Evolutionary conservation across 2,329 filamentous ascomycete species (phyloP), one percentile per base, ranked within the genome.

Genomic region (Botrytis fragariae): DNA sequence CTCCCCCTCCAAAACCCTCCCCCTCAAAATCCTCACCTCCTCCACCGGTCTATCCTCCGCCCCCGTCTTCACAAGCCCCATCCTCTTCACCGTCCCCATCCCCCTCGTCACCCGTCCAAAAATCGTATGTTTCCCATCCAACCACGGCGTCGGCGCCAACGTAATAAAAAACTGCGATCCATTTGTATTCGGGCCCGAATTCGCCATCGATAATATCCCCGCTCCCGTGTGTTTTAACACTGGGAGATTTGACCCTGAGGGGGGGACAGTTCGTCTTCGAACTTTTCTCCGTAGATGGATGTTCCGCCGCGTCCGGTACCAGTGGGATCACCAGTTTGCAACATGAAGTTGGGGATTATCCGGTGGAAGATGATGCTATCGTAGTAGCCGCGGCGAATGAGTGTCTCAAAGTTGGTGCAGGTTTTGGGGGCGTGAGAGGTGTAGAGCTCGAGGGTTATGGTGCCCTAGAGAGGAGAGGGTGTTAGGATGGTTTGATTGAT

Each of bases 91-190:
- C n/a, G 95, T 87, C 73, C 88, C 86, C 87, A 98, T 89, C 0
- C 96, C 96, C 72, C 84, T 88, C 84, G 92, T 95, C 57, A 99
- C 94, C 71, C 95, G 86, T 1, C 96, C 96, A 81, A 99, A 99
- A 77, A 99, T 97, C 18, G 95, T 97, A 82, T 99, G 95, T 83
- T 97, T 98, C 35, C 95, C 94, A 83, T 99, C 96, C 74, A 99
- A 84, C 95, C 95, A 98, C 0, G 96, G 96, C 25, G 96, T 95
- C 7, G 95, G 95, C 12, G 94, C 95, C 48, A 98, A 86, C 0
- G 96, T 98, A 77, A 99, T 90, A 82, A 98, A 98, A 84, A 98
- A 99, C 84, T 98, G 96, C 74, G 90, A 93, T 35, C 95, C 95
- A 82, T 98, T 98, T 51, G 95, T 97, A 82, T 98, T 90, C 14